Evolutionary conservation across 2,329 filamentous ascomycete species (phyloP).

Genomic region (Fusarium globosum): DNA sequence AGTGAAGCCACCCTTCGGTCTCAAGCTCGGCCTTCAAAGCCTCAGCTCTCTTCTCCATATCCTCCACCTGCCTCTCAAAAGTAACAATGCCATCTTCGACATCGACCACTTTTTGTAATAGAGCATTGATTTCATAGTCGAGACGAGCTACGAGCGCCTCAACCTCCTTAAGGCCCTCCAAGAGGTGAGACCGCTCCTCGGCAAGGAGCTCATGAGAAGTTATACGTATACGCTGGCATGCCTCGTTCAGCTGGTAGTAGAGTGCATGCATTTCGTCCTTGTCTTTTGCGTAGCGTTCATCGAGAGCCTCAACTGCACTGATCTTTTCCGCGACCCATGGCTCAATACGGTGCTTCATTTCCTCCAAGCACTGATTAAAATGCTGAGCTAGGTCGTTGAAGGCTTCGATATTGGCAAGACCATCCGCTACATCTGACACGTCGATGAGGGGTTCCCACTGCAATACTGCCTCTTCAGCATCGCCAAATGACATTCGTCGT

Average conservation of each 20-base stretch:
- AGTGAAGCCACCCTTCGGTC: conserved; percentile 72
- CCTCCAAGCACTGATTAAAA: conserved; percentile 64
- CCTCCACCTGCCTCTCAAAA: conserved; percentile 81
- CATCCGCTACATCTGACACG: conserved; percentile 48
- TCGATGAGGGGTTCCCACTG: conserved; percentile 69
- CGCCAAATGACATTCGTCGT: conserved; percentile 78
- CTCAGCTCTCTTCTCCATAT: conserved; percentile 73
- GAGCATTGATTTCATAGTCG: conserved; percentile 87
- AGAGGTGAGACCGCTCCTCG: conserved; percentile 74
- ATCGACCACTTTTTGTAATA: conserved; percentile 85
- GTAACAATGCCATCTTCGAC: conserved; percentile 84
- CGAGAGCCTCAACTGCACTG: conserved; percentile 65
- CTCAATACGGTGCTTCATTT: conserved; percentile 63
- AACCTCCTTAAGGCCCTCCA: conserved; percentile 79
- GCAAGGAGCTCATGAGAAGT: conserved; percentile 75
- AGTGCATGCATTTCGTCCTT: conserved; percentile 73
- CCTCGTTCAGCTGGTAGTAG: conserved; percentile 77
- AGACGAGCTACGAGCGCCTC: conserved; percentile 85
- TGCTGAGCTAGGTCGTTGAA: conserved; percentile 65
- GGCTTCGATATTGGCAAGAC: conserved; percentile 46
- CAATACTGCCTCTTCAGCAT: conserved; percentile 79
- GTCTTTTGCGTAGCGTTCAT: conserved; percentile 71
- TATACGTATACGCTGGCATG: conserved; percentile 74
- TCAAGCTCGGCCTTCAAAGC: conserved; percentile 72
- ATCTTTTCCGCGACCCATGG: conserved; percentile 73